Conservation (phyloP, 345 rosid species). For the Linum usitatissimum region DNA sequence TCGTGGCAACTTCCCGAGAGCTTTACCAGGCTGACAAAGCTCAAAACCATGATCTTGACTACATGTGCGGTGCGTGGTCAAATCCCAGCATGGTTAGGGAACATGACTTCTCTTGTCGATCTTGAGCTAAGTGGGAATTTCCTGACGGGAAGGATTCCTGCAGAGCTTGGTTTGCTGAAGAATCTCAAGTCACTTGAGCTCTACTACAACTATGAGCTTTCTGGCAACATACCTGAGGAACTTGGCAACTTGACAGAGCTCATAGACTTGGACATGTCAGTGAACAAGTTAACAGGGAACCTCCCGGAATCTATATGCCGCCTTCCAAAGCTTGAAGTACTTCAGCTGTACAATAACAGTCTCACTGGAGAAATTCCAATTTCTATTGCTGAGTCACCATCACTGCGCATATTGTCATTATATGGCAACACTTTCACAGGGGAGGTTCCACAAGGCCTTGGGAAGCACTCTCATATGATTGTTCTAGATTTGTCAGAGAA, state of each 20-base stretch:
- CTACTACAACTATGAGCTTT: conserved; percentile 51
- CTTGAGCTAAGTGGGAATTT: conserved; percentile 79
- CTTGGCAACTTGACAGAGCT: conserved; percentile 83
- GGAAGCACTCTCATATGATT: conserved; percentile 38
- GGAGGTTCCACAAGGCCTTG: conserved; percentile 57
- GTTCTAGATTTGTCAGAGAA: conserved; percentile 80
- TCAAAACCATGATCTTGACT: conserved; percentile 48
- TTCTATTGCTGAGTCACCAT: conserved; percentile 47
- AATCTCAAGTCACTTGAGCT: conserved; percentile 72
- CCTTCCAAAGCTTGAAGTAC: conserved; percentile 57
- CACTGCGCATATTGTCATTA: conserved; percentile 50
- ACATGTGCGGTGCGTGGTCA: conserved; percentile 55
- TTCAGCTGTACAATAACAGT: conserved; percentile 92
- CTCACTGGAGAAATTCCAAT: conserved; percentile 72
- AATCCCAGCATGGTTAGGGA: conserved; percentile 67
- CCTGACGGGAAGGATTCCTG: conserved; percentile 56
- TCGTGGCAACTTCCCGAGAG: conserved; percentile 23
- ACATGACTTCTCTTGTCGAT: conserved; percentile 73
- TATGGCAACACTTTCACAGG: conserved; percentile 70
- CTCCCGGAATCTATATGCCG: conserved; percentile 69
- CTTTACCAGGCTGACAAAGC: conserved; percentile 33
- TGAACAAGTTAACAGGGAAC: conserved; percentile 53
- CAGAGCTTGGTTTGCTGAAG: conserved; percentile 58
- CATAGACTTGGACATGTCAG: conserved; percentile 75
- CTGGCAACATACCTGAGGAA: conserved; percentile 67